phyloP scores from a whole-genome alignment of 371 early-diverging fungal genomes.

The Rhizopus arrhizus region DNA sequence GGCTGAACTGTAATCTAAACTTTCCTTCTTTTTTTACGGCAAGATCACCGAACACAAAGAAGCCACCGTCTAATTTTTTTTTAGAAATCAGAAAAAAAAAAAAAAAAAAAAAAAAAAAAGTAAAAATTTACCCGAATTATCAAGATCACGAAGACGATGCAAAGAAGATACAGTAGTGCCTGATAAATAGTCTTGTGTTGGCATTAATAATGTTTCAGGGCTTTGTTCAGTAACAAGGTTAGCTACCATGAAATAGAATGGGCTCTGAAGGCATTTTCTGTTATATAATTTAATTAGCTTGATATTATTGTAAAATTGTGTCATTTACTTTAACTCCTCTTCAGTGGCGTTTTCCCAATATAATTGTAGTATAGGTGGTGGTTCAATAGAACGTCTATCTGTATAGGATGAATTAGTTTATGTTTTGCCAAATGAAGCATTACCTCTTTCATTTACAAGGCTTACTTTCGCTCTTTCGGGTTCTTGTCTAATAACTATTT shows the following conservation, averaged over 20 bases:
- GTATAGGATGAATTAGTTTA: neutral
- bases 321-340: constrained; percentile 44
- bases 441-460: constrained; percentile 42
- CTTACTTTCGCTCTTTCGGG: constrained; percentile 30
- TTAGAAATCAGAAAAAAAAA: constrained; percentile 2
- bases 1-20: constrained; percentile 83
- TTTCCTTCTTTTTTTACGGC: constrained; percentile 86
- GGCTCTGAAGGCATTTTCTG: constrained; percentile 54
- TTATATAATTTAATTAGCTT: neutral
- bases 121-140: constrained; percentile 39
- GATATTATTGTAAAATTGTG: neutral
- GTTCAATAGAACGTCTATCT: constrained; percentile 52
- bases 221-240: constrained; percentile 33
- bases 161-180: constrained; percentile 55
- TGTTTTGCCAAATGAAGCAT: constrained; percentile 3
- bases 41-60: constrained; percentile 95
- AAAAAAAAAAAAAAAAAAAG: neutral
- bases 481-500: constrained; percentile 23
- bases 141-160: constrained; percentile 45
- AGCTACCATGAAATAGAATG: constrained; percentile 50
- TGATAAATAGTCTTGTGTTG: constrained; percentile 37
- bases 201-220: constrained; percentile 14
- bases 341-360: constrained; percentile 34
- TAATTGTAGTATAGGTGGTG: constrained; percentile 51
- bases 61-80: constrained; percentile 76